Evolutionary conservation across 106 monocot genomes (phyloP).

Genomic region (Iris macrosiphon): DNA sequence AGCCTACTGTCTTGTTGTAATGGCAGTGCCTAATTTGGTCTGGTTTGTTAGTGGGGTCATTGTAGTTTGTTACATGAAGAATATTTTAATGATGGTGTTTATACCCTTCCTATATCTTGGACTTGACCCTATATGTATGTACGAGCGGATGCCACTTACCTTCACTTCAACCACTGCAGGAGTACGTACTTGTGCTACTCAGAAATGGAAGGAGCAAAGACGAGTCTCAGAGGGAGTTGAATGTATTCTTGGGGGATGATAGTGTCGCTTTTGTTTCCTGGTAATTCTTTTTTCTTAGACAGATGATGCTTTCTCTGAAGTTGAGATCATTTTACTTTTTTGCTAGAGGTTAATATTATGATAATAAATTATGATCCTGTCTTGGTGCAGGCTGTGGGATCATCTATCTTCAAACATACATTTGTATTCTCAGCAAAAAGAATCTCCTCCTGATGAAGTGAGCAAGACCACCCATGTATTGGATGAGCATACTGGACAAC

Average conservation of each 20-base stretch:
- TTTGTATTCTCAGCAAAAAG: slow-evolving; percentile 34
- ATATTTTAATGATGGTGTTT: too few species aligned
- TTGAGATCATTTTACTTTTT: not conserved
- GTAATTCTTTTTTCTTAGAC: not conserved
- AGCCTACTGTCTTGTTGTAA: too few species aligned
- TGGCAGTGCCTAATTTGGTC: too few species aligned
- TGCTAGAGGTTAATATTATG: too few species aligned
- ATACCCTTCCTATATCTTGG: too few species aligned
- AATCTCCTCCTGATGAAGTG: slow-evolving; percentile 11
- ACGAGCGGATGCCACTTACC: too few species aligned
- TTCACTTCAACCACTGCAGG: slow-evolving; percentile 40
- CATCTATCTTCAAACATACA: slow-evolving; percentile 50
- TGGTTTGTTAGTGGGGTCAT: too few species aligned
- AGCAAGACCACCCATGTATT: not conserved
- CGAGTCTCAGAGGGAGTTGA: slow-evolving; percentile 54
- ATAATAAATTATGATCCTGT: not conserved
- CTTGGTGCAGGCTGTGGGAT: slow-evolving; percentile 58
- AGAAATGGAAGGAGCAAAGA: slow-evolving; percentile 75
- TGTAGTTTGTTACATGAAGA: too few species aligned
- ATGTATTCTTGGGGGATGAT: slow-evolving; percentile 73
- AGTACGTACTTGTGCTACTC: slow-evolving; percentile 78
- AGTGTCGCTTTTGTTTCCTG: slow-evolving; percentile 38
- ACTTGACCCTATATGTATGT: too few species aligned
- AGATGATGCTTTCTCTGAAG: slow-evolving; percentile 1
- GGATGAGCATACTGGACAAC: slow-evolving; percentile 16